Base-by-base conservation (phyloP, 331 rosid genomes). In the Pyrus hybrid region DNA sequence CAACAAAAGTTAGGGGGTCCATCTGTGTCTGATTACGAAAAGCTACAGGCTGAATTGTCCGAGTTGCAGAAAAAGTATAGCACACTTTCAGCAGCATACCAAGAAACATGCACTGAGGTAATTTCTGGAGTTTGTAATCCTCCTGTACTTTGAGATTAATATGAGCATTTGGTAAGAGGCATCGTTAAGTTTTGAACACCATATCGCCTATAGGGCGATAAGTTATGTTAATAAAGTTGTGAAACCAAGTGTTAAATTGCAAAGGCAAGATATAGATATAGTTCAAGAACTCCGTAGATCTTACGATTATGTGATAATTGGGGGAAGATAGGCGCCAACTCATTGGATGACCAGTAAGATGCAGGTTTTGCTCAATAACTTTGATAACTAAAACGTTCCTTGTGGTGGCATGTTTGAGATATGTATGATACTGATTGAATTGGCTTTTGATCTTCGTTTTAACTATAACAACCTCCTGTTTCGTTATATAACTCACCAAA, bases 1-100 rank as follows among this genome's bases (percentile, higher is more conserved):
- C 97, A 94, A 86, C 93, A 94, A 71, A 90, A 88, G 61, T 57
- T 94, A 75, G 93, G 96, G 11, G 88, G 96, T 83, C 89, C 99
- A 3, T 87, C 99, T 20, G 45, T 80, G 32, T 83, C 89, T 0
- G 97, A 90, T 11, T 83, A 86, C 77, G 96, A 92, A 79, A 92
- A 88, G 70, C 77, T 92, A 62, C 95, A 88, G 79, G 90, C 96
- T 37, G 91, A 94, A 83, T 58, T 88, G 75, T 89, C 88, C 33
- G 94, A 92, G 80, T 87, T 94, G 72, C 95, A 86, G 82, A 77
- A 70, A 35, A 92, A 83, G 86, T 86, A 87, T 33, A 83, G 71
- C 68, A 87, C 89, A 28, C 97, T 94, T 73, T 78, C 83, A 30
- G 68, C 82, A n/a, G 78, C 90, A 28, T 91, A 92, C 85, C 93